Conservation (phyloP, 345 rosid species). For the Eucalyptus rudis region DNA sequence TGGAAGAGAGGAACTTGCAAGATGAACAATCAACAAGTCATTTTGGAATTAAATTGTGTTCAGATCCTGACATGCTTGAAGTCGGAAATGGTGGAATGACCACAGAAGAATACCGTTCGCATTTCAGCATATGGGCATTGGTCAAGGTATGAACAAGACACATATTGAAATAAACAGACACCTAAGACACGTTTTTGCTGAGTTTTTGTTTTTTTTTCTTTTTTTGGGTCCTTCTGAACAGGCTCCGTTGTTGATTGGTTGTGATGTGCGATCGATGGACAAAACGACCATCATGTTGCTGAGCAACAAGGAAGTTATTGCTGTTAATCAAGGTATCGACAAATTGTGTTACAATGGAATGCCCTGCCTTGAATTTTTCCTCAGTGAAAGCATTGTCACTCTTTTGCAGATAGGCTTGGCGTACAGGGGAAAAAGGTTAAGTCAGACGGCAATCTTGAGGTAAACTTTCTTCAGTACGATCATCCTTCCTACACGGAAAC, state of each 20-base stretch:
- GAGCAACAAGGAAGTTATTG: slow-evolving; percentile 42
- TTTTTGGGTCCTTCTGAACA: neutral
- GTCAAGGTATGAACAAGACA: slow-evolving; percentile 19
- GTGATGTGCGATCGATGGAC: slow-evolving; percentile 34
- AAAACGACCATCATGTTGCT: slow-evolving; percentile 15
- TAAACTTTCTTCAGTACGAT: neutral
- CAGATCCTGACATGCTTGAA: slow-evolving; percentile 79
- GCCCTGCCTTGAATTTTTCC: neutral
- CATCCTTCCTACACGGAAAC: neutral
- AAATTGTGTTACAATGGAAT: neutral
- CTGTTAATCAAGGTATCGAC: slow-evolving; percentile 44
- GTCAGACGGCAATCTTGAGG: slow-evolving; percentile 35
- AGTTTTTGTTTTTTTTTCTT: neutral
- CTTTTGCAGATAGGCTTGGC: slow-evolving; percentile 31
- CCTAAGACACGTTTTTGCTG: neutral
- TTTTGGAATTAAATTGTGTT: neutral
- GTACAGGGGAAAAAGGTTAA: slow-evolving; percentile 51
- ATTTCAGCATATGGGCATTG: slow-evolving; percentile 68
- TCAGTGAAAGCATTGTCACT: neutral
- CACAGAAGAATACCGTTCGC: slow-evolving; percentile 43
- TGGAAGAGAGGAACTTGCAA: neutral
- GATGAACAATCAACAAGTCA: neutral
- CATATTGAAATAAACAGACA: neutral
- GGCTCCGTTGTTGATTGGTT: slow-evolving; percentile 55
- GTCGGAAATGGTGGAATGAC: slow-evolving; percentile 75